These are phyloP conservation scores for Wickerhamiella siamensis DNA, from an alignment of 805 yeast species.

Conservation along the genomic window DNA sequence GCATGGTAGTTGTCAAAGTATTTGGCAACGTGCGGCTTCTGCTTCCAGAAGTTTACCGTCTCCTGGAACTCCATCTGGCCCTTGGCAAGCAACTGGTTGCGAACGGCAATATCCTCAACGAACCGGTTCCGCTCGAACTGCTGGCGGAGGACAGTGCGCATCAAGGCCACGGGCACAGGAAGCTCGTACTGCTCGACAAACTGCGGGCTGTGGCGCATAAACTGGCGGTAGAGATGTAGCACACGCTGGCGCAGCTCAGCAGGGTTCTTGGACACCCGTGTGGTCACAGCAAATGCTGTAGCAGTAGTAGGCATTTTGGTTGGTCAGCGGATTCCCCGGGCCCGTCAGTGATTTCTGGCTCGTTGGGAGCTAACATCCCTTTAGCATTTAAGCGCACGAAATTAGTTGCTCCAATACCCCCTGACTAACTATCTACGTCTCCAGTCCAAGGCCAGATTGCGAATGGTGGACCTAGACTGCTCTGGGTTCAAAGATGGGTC, in stretches of 20 bases:
- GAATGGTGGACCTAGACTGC: conserved; percentile 9
- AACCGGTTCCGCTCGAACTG: conserved; percentile 78
- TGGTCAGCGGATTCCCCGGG: conserved; percentile 1
- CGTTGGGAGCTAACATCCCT: background rate
- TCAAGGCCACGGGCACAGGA: conserved; percentile 55
- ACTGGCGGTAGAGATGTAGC: conserved; percentile 58
- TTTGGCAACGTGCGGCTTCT: conserved; percentile 69
- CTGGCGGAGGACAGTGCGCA: conserved; percentile 74
- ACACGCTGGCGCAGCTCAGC: conserved; percentile 51
- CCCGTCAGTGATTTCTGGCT: background rate
- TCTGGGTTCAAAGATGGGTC: conserved; percentile 10
- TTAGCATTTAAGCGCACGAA: too few relatives aligned
- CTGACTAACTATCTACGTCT: background rate
- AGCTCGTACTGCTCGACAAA: conserved; percentile 32
- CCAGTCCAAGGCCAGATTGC: too few relatives aligned
- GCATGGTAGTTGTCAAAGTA: conserved; percentile 57
- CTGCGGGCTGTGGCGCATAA: conserved; percentile 32
- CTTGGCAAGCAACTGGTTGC: conserved; percentile 58
- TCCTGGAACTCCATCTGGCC: conserved; percentile 90
- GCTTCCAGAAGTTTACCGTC: conserved; percentile 80
- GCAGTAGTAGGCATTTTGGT: conserved; percentile 45
- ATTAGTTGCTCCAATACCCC: background rate
- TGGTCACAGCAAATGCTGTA: conserved; percentile 73
- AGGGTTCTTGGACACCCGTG: conserved; percentile 47
- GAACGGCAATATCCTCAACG: conserved; percentile 48